These are phyloP conservation scores for Hyaloscypha finlandica DNA, from an alignment of 495 filamentous ascomycete species.

Conservation along the genomic window DNA sequence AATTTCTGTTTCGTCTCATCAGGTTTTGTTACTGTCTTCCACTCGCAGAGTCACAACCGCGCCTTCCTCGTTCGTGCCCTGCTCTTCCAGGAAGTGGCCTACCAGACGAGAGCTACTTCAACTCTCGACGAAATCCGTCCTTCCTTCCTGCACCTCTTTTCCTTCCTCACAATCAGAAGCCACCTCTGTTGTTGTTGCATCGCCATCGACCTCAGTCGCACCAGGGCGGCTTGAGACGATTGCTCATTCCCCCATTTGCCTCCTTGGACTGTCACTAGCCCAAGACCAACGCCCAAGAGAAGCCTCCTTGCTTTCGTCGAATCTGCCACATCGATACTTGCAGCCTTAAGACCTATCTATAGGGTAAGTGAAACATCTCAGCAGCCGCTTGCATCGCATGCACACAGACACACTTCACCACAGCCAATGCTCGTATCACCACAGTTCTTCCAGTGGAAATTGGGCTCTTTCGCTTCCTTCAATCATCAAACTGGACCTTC, in stretches of 20 bases:
- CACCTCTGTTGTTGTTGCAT: slow-evolving; percentile 16
- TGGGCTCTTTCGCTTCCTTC: too few species aligned
- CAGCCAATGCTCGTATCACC: neutral
- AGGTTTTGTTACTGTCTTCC: too few species aligned
- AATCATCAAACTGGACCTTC: too few species aligned
- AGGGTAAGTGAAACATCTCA: neutral
- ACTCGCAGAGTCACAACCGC: too few species aligned
- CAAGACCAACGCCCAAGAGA: neutral
- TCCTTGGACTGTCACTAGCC: neutral
- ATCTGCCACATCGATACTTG: neutral
- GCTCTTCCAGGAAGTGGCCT: neutral
- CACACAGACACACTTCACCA: neutral
- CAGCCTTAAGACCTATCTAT: neutral
- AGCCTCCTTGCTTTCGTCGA: neutral
- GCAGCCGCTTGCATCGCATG: neutral
- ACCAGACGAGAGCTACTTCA: neutral
- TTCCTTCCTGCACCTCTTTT: slow-evolving; percentile 5
- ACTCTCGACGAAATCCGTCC: neutral
- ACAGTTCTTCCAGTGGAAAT: too few species aligned
- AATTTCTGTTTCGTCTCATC: too few species aligned
- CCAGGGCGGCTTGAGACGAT: slow-evolving; percentile 15
- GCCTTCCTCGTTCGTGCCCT: neutral
- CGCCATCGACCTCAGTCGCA: neutral
- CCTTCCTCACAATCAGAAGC: slow-evolving; percentile 5
- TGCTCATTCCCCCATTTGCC: slow-evolving; percentile 16